Evolutionary conservation across 1,284 basidiomycete genomes (phyloP).

Genomic region (Uromyces viciae-fabae): DNA sequence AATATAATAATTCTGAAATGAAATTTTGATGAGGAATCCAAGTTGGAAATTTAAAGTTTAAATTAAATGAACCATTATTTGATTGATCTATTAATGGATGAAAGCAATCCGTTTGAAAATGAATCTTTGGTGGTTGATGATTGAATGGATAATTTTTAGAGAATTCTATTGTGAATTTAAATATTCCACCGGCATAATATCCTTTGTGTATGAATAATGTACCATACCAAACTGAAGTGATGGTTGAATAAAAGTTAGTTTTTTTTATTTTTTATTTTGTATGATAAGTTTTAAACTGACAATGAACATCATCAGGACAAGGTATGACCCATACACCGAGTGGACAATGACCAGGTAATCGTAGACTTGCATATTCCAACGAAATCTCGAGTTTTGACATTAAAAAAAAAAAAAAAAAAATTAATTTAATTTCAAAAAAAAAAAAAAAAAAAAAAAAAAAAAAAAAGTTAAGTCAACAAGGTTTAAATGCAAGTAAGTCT

Average conservation of each 20-base stretch:
- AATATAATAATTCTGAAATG: conserved; percentile 25
- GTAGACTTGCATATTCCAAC: conserved; percentile 29
- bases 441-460: background rate
- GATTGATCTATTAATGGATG: conserved; percentile 43
- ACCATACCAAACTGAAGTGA: conserved; percentile 43
- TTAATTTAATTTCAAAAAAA: background rate
- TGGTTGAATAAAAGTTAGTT: too few species aligned
- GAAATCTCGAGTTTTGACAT: background rate
- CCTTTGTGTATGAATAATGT: conserved; percentile 41
- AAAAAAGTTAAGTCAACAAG: background rate
- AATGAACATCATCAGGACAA: conserved; percentile 29
- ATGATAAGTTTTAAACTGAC: background rate
- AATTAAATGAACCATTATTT: conserved; percentile 20
- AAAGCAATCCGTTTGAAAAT: conserved; percentile 38
- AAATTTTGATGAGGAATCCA: conserved; percentile 22
- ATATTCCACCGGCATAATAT: conserved; percentile 42
- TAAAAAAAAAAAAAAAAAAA: background rate
- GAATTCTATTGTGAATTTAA: conserved; percentile 24
- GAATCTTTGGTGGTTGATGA: conserved; percentile 13
- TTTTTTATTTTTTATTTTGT: background rate
- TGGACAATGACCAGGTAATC: conserved; percentile 42
- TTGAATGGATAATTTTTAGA: conserved; percentile 30
- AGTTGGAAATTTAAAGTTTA: background rate
- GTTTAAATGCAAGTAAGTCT: conserved; percentile 4
- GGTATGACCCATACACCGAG: conserved; percentile 44